Evolutionary conservation across 768 basidiomycete species (phyloP), one percentile per base, ranked within the genome.

Genomic region (Lentinula raphanica): DNA sequence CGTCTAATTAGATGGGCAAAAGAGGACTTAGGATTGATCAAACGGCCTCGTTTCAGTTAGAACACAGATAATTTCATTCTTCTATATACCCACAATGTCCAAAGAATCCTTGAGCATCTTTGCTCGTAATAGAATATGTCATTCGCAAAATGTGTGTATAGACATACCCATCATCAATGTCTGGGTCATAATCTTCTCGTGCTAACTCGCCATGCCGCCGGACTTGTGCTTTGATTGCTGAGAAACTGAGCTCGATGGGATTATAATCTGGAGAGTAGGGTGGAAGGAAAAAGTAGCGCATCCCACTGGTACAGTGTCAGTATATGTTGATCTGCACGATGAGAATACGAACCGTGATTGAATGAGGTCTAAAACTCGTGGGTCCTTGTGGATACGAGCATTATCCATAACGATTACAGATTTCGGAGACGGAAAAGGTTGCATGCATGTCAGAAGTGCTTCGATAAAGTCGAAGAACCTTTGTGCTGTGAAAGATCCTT

Each of bases 331-430:
- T n/a, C n/a, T n/a, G n/a, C n/a, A n/a, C n/a, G n/a, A n/a, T n/a
- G n/a, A n/a, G n/a, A n/a, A n/a, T n/a, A n/a, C n/a, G n/a, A n/a
- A 6, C 64, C 54, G 12, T 56, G 59, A 59, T 72, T 65, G 57
- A 72, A n/a, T 63, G 29, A 70, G 54, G 19, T 67, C 67, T 3
- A 48, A 42, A 3, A 76, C 51, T 0, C 60, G 60, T 0, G 55
- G 38, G 12, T 61, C 59, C 35, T 75, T 65, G 56, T 76, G 72
- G 19, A 75, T 73, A 1, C 49, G 29, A 13, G 69, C 68, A 61
- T 74, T 75, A 57, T 75, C 73, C 68, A 75, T 72, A 1, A 76
- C 63, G 28, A 76, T 51, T 1, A 74, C 69, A 1, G 68, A 70
- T 5, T 70, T 68, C 0, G 59, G 60, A 0, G 39, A 57, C 1